Evolutionary conservation across 495 filamentous ascomycete species (phyloP), one percentile per base, ranked within the genome.

Genomic region (Extremus antarcticus): DNA sequence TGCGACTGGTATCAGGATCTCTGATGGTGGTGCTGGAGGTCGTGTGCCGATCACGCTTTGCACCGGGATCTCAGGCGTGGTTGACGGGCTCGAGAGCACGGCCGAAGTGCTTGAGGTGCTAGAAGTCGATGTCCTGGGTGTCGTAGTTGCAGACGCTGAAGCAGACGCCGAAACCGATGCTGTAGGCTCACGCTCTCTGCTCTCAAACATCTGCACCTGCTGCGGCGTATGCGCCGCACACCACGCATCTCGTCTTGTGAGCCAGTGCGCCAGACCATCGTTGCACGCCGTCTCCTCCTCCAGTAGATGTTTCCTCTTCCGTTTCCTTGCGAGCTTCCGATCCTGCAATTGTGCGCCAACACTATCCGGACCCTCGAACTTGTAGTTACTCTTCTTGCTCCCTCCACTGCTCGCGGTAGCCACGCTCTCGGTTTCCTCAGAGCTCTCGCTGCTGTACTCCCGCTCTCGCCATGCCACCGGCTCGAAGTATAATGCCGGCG

Each of bases 281-380:
- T 96, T 97, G 86, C 86, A 94, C 17, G 68, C 65, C 76, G 87
- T 80, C 65, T 97, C 91, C 32, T 85, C 84, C 50, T 85, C 76
- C 51, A 86, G 65, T 29, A 70, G 68, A 10, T 71, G 75, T 58
- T 78, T 73, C 58, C 86, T 73, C 56, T 80, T 78, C 51, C 76
- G 73, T 43, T 83, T 80, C 38, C 79, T 74, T 52, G 78, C 29
- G 56, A 68, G 52, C 71, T 65, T 3, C 73, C 69, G 29, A 1
- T 50, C 19, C 41, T 51, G 54, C 19, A 70, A 25, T 1, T 67
- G 70, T 1, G 64, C 66, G 2, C 74, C 80, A 13, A 86, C 71
- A 7, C 73, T 72, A 54, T 87, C 82, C 1, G 83, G 84, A 35
- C 56, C 78, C 52, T 86, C 81, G 63, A 81, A 87, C 11, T 73